These are phyloP conservation scores for Colletotrichum siamense DNA, from an alignment of 2,329 filamentous ascomycete genomes.

Conservation along the genomic window DNA sequence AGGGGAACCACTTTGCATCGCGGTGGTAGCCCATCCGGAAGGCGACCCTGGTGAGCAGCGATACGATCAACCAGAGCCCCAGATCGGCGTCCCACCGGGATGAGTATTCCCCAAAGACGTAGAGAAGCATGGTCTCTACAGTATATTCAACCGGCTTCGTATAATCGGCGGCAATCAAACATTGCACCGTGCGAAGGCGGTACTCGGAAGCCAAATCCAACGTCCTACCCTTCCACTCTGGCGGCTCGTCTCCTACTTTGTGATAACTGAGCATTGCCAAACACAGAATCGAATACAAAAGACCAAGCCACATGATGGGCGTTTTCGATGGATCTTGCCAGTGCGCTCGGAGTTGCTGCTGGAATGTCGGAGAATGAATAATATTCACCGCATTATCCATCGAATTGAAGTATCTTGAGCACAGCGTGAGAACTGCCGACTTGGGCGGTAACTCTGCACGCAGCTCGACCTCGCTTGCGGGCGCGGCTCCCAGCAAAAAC, in stretches of 20 bases:
- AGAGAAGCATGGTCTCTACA: constrained; percentile 79
- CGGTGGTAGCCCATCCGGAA: constrained; percentile 80
- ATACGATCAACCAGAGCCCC: constrained; percentile 64
- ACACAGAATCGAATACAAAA: constrained; percentile 78
- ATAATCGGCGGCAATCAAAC: constrained; percentile 77
- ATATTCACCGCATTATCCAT: constrained; percentile 74
- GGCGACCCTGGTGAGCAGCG: constrained; percentile 61
- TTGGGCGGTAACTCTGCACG: constrained; percentile 81
- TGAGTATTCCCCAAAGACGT: constrained; percentile 77
- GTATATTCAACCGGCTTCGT: constrained; percentile 77
- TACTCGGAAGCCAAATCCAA: constrained; percentile 69
- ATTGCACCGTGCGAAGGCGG: constrained; percentile 77
- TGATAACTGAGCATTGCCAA: constrained; percentile 81
- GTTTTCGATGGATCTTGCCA: constrained; percentile 78
- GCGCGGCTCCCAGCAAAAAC: constrained; percentile 78
- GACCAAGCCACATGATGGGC: constrained; percentile 77
- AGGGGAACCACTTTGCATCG: constrained; percentile 76
- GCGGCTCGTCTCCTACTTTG: constrained; percentile 79
- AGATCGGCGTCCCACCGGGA: constrained; percentile 76
- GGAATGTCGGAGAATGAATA: constrained; percentile 84
- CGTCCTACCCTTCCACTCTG: constrained; percentile 74
- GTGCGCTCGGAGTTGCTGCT: constrained; percentile 69
- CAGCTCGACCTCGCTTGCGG: constrained; percentile 77
- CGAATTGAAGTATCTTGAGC: constrained; percentile 90
- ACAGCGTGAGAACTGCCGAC: constrained; percentile 81